Evolutionary conservation across 2,329 filamentous ascomycete species (phyloP).

Genomic region (Aspergillus ustus): DNA sequence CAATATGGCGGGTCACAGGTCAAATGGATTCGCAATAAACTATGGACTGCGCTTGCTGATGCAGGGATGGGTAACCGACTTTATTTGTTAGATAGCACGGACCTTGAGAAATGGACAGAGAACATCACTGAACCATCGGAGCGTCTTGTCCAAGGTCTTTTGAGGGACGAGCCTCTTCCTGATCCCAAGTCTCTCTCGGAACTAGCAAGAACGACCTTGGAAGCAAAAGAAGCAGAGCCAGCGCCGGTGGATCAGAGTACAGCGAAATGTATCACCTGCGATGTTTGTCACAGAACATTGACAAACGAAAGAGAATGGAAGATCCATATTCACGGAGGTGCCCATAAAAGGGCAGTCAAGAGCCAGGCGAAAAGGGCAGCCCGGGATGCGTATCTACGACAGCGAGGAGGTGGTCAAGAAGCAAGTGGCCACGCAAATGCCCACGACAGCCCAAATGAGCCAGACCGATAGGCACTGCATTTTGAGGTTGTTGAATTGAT

Average conservation of each 20-base stretch:
- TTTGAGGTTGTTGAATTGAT: not conserved
- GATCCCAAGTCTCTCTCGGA: constrained; percentile 61
- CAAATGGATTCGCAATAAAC: constrained; percentile 84
- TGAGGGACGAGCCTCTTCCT: constrained; percentile 61
- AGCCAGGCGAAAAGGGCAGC: constrained; percentile 35
- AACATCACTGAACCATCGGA: constrained; percentile 70
- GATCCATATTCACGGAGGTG: constrained; percentile 59
- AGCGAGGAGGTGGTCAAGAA: constrained; percentile 20
- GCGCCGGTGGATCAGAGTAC: constrained; percentile 45
- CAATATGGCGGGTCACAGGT: constrained; percentile 86
- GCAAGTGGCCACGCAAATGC: constrained; percentile 7
- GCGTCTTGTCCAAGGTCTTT: constrained; percentile 65
- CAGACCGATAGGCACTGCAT: constrained; percentile 1
- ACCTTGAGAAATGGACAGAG: constrained; percentile 64
- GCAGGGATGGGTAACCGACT: constrained; percentile 61
- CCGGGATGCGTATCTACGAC: constrained; percentile 39
- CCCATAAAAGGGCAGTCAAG: constrained; percentile 63
- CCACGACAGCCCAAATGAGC: constrained; percentile 10
- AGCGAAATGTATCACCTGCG: constrained; percentile 63
- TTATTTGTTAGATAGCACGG: constrained; percentile 81
- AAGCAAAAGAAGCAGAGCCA: constrained; percentile 58
- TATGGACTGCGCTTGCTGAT: constrained; percentile 69
- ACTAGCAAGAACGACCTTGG: constrained; percentile 61
- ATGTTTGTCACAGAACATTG: constrained; percentile 66
- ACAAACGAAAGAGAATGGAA: constrained; percentile 63